Conservation (phyloP, 108 stramenopile species). For the Nitzschia palea region DNA sequence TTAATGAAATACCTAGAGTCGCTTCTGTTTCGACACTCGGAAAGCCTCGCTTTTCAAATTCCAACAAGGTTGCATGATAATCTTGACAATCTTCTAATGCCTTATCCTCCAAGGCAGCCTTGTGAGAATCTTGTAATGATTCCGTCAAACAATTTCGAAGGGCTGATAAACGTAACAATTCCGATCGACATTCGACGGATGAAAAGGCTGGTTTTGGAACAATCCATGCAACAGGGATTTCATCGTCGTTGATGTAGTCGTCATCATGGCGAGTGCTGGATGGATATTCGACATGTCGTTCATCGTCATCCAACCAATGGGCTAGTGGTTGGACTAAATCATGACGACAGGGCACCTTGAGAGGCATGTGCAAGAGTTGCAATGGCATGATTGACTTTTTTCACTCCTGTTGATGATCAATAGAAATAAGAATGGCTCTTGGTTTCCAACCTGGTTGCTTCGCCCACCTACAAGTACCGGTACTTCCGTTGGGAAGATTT, state of each 20-base stretch:
- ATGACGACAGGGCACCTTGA: constrained; percentile 42
- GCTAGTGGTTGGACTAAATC: constrained; percentile 46
- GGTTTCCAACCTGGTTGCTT: too few relatives aligned
- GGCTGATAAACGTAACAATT: constrained; percentile 43
- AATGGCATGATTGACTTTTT: too few relatives aligned
- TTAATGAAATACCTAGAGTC: constrained; percentile 8
- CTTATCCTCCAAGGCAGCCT: constrained; percentile 29
- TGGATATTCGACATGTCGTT: too few relatives aligned
- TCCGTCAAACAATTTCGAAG: constrained; percentile 50
- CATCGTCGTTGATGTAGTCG: not conserved
- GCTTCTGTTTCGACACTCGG: constrained; percentile 30
- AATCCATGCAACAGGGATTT: constrained; percentile 22
- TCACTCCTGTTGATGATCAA: too few relatives aligned
- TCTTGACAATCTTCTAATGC: constrained; percentile 46
- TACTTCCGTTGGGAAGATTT: too few relatives aligned
- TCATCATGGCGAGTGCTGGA: constrained; percentile 6
- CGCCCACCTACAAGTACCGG: too few relatives aligned
- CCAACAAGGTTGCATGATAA: constrained; percentile 53
- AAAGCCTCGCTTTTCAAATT: constrained; percentile 52
- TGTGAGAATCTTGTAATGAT: constrained; percentile 42
- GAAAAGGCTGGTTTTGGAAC: constrained; percentile 41
- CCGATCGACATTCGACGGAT: constrained; percentile 42
- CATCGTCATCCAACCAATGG: constrained; percentile 48
- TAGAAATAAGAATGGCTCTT: too few relatives aligned
- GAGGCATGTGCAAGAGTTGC: constrained; percentile 31